These are phyloP conservation scores for Claviceps sorghi DNA, from an alignment of 2,329 filamentous ascomycete species.

Conservation along the genomic window DNA sequence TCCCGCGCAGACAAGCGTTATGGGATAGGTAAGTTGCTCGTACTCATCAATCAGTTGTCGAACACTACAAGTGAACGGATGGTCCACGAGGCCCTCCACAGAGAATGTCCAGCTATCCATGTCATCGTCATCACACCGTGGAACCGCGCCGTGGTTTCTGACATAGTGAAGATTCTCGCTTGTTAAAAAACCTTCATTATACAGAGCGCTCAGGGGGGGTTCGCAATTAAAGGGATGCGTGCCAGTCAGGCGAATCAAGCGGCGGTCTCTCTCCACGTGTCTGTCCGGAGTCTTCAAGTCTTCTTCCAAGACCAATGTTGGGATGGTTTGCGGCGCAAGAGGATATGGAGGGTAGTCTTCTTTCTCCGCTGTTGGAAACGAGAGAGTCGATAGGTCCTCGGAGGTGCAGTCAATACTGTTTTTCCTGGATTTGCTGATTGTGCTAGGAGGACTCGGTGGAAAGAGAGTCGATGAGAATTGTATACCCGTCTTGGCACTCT, in stretches of 20 bases:
- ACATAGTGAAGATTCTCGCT: constrained; percentile 84
- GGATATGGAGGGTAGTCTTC: constrained; percentile 30
- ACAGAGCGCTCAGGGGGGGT: constrained; percentile 64
- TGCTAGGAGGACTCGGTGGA: constrained; percentile 26
- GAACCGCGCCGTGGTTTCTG: constrained; percentile 76
- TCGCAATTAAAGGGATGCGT: constrained; percentile 87
- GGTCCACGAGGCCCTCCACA: constrained; percentile 70
- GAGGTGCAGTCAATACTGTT: constrained; percentile 17
- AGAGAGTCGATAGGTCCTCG: background rate
- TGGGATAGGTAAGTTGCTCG: constrained; percentile 69
- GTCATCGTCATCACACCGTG: constrained; percentile 55
- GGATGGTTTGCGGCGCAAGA: constrained; percentile 50
- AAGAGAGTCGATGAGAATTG: constrained; percentile 9
- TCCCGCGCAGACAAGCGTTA: constrained; percentile 83
- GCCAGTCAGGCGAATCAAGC: constrained; percentile 75
- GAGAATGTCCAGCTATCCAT: constrained; percentile 69
- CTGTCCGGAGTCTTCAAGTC: constrained; percentile 73
- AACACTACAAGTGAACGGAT: constrained; percentile 57
- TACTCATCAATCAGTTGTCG: constrained; percentile 58
- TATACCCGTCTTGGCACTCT: background rate
- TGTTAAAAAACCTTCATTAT: constrained; percentile 69
- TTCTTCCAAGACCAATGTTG: constrained; percentile 51
- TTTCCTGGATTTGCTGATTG: constrained; percentile 22
- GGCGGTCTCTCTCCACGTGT: constrained; percentile 65
- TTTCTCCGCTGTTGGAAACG: background rate